Evolutionary conservation across 75 land plant genomes (phyloP), one percentile per base, ranked within the genome.

Genomic region (Ceratopteris richardii): DNA sequence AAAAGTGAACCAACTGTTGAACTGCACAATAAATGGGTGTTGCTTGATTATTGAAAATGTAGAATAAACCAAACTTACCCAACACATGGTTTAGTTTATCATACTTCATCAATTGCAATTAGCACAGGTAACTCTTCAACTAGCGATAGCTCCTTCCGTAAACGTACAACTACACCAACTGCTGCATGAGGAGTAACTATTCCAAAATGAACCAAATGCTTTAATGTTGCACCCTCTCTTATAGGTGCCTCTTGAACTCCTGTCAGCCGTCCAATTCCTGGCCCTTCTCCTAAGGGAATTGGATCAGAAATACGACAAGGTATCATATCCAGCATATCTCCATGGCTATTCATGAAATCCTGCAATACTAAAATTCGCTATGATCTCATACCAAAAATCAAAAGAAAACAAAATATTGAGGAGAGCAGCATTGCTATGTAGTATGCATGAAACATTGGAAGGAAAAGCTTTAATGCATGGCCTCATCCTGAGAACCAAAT

Each of bases 1-100:
- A 74, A 86, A 94, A 64, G 96, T 86, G 61, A 94, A 94, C 98
- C 98, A 94, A 62, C 73, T 89, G 52, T 94, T 94, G 64, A 79
- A 94, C 98, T 93, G 82, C 42, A 72, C 50, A 62, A 21, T 21
- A 52, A 61, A 9, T 33, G n/a, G n/a, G n/a, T n/a, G n/a, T n/a
- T n/a, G n/a, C n/a, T n/a, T n/a, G n/a, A n/a, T n/a, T n/a, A n/a
- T n/a, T n/a, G n/a, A n/a, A n/a, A n/a, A n/a, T n/a, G n/a, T n/a
- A n/a, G n/a, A n/a, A n/a, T n/a, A n/a, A 14, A 61, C n/a, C 17
- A 62, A 26, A 46, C 12, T 12, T 47, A 7, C 21, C 14, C 2
- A 20, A 22, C n/a, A 25, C 17, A 68, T 44, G 36, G 29, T 10
- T 9, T 4, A 33, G 9, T 9, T 33, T 22, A 17, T 37, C 70